A percentile compares a stretch with the other conserved stretches of the same genome.
Conservation (phyloP, 2,329 filamentous ascomycete species). For the Pseudogymnoascus sp. region DNA sequence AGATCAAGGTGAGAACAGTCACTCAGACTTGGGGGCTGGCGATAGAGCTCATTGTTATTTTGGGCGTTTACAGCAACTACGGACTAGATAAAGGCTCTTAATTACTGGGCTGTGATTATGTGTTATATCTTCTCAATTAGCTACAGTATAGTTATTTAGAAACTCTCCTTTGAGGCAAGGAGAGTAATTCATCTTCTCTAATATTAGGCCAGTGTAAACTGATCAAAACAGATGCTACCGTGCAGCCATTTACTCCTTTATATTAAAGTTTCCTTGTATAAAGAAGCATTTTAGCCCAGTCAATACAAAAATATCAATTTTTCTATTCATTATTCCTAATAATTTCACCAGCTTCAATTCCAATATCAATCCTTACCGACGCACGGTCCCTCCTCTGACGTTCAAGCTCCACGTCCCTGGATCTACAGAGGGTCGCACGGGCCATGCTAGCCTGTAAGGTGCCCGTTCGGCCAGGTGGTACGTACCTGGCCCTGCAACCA, state of each 20-base stretch:
- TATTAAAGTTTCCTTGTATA: not conserved
- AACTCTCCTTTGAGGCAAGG: not conserved
- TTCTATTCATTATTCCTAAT: not conserved
- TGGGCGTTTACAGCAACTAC: not conserved
- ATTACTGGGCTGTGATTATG: not conserved
- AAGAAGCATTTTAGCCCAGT: not conserved
- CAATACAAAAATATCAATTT: not conserved
- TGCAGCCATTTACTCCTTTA: not conserved
- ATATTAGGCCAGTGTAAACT: not conserved
- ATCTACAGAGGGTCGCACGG: not conserved
- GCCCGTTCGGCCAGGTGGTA: not conserved
- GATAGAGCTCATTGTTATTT: not conserved
- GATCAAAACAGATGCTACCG: no score
- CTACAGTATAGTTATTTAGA: not conserved
- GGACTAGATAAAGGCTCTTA: not conserved
- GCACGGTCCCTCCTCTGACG: not conserved
- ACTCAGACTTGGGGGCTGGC: not conserved
- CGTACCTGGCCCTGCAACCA: conserved; percentile 1
- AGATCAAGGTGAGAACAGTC: not conserved
- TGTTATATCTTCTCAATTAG: not conserved
- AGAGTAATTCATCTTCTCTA: not conserved
- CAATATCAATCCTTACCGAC: not conserved
- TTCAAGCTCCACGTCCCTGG: not conserved
- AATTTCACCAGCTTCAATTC: not conserved
- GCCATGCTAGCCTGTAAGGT: not conserved